Base-by-base conservation (phyloP, 495 filamentous ascomycete species). In the Aspergillus heteromorphus region DNA sequence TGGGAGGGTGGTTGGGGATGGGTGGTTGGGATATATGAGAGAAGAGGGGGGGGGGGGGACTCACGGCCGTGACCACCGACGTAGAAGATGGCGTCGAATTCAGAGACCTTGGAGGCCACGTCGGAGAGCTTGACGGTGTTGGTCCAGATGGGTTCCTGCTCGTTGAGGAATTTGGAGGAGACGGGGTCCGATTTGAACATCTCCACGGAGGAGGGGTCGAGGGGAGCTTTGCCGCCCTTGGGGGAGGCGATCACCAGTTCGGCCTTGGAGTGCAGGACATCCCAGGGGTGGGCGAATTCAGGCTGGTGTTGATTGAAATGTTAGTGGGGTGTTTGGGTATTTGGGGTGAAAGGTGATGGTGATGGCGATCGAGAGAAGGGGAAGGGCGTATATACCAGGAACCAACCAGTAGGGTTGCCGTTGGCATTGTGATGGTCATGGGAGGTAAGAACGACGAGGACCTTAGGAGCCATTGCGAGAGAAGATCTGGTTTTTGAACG, bases 31-130 rank as follows among this genome's bases (percentile, higher is more conserved):
- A n/a, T n/a, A n/a, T n/a, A n/a, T n/a, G n/a, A n/a, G n/a, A n/a
- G n/a, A n/a, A 43, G 21, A 43, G 9, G 11, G 11, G 38, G 18
- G 21, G 23, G 23, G 23, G 47, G 40, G 11, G 17, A 72, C 81
- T 50, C 68, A 83, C 81, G 87, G 14, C 87, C 87, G 67, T 90
- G 84, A 19, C 87, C 87, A 60, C 87, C 87, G 11, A 87, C 85
- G 67, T 79, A 88, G 66, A 85, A 88, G 41, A 91, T 69, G 34
- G 83, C 86, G 51, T 82, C 86, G 62, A 82, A 90, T 40, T 88
- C 83, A 41, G 55, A 63, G 0, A 77, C 77, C 21, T 73, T 72
- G n/a, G n/a, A n/a, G n/a, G n/a, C n/a, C 0, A 86, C 74, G 2
- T 72, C 61, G 0, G 68, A 57, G 1, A 89, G 62, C 53, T 77